A percentile compares a stretch with the other conserved stretches of the same genome.
Evolutionary conservation across 2,329 filamentous ascomycete species (phyloP).

Genomic region (Monosporascus sp.): DNA sequence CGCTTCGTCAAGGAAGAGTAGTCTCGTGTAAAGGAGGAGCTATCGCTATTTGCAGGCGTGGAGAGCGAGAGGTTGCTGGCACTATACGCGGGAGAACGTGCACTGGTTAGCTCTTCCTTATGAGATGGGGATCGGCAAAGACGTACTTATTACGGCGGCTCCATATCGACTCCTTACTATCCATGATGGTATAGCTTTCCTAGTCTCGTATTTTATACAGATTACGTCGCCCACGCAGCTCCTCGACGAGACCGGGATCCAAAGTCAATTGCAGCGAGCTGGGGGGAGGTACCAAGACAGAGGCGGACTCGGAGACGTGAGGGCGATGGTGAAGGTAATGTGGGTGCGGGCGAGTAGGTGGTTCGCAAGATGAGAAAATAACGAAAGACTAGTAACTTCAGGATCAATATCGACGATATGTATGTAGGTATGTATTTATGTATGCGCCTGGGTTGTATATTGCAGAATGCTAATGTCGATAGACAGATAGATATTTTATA

Average conservation of each 20-base stretch:
- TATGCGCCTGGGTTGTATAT: too few relatives aligned
- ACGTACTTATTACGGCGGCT: conserved; percentile 78
- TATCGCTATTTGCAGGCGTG: conserved; percentile 52
- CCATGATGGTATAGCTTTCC: conserved; percentile 36
- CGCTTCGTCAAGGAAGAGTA: conserved; percentile 50
- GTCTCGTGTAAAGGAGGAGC: conserved; percentile 40
- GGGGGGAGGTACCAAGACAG: background rate
- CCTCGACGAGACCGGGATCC: background rate
- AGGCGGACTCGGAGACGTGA: background rate
- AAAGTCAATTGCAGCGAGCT: background rate
- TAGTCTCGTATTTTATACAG: background rate
- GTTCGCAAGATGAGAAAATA: too few relatives aligned
- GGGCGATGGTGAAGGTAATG: too few relatives aligned
- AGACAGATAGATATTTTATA: too few relatives aligned
- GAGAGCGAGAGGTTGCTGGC: conserved; percentile 87
- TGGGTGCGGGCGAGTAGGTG: too few relatives aligned
- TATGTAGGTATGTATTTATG: too few relatives aligned
- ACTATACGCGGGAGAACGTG: conserved; percentile 38
- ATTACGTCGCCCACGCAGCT: background rate
- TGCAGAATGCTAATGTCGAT: too few relatives aligned
- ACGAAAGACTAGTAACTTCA: too few relatives aligned
- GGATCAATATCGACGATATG: too few relatives aligned
- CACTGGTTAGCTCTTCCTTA: conserved; percentile 8
- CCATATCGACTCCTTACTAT: conserved; percentile 57
- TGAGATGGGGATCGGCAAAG: background rate